Evolutionary conservation across 2,329 filamentous ascomycete genomes (phyloP), one percentile per base, ranked within the genome.

Genomic region (Penicillium olsonii): DNA sequence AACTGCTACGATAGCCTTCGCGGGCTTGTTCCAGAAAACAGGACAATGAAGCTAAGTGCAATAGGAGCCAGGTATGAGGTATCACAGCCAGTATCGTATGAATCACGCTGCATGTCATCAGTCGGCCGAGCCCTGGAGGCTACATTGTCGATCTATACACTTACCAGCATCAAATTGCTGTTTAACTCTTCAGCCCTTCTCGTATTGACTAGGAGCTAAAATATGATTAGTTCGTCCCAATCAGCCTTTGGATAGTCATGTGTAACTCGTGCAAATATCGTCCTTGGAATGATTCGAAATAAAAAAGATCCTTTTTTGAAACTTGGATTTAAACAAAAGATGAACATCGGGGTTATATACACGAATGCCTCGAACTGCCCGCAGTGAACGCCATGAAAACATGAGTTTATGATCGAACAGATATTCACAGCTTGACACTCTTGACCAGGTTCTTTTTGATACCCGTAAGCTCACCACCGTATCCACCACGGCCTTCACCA

Each of bases 371-470:
- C 51, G 53, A 52, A 54, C 48, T 54, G 49, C 54, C 56, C 48
- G 48, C 38, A 55, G 42, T 50, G 49, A 52, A 59, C 59, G 56
- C 59, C 59, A 49, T 52, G 41, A 48, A 42, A 52, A 55, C 52
- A 48, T 44, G 45, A 42, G 48, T 29, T 50, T 42, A 48, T 37
- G 29, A 39, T 43, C 42, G 44, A 45, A 45, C 39, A 51, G 40
- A 41, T 43, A 18, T 41, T 63, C 84, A 92, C 74, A 99, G 78
- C 79, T 94, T 97, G 67, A 89, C 82, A 81, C 90, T 95, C 84
- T 94, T 95, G 64, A 97, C 85, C 72, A 99, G 75, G 17, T 88
- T 88, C 62, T 87, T 88, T 80, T 96, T 97, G 76, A 99, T 95
- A 84, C 94, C 94, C 35, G 92, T 94, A 75, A 88, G 75, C 72